phyloP scores from a whole-genome alignment of 305 asterid genomes.

The Fraxinus sp. region DNA sequence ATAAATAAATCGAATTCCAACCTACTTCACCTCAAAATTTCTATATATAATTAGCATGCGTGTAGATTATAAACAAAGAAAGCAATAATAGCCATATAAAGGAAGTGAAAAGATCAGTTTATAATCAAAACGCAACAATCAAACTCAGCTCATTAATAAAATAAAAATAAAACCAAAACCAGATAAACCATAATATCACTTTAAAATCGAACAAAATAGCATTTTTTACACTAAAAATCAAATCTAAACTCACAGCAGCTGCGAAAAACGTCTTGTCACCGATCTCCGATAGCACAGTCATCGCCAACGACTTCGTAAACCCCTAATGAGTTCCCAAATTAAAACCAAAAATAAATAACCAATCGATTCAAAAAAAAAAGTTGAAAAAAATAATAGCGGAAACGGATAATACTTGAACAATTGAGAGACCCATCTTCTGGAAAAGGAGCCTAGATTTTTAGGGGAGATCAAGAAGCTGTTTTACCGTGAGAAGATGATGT shows the following conservation, averaged over 20 bases:
- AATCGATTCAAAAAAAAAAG: not conserved
- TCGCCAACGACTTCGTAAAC: slow-evolving; percentile 19
- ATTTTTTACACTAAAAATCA: not conserved
- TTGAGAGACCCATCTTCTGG: slow-evolving; percentile 1
- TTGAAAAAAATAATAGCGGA: not conserved
- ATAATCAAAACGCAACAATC: not conserved
- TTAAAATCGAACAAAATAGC: not conserved
- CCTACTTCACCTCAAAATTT: not conserved
- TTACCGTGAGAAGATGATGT: not conserved
- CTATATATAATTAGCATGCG: not conserved
- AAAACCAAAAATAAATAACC: not conserved
- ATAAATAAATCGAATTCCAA: too few species aligned
- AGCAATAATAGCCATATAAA: not conserved
- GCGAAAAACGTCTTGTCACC: slow-evolving; percentile 23
- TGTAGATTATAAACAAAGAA: not conserved
- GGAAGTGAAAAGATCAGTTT: not conserved
- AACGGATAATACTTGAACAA: not conserved
- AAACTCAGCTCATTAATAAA: not conserved
- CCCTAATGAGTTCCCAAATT: not conserved
- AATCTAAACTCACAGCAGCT: not conserved
- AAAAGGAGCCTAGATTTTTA: not conserved
- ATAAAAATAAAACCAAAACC: not conserved
- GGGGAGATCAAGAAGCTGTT: not conserved
- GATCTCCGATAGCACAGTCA: slow-evolving; percentile 19
- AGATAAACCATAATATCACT: not conserved